Evolutionary conservation across 163 green algal genomes (phyloP).

Genomic region (Scenedesmus sp.): DNA sequence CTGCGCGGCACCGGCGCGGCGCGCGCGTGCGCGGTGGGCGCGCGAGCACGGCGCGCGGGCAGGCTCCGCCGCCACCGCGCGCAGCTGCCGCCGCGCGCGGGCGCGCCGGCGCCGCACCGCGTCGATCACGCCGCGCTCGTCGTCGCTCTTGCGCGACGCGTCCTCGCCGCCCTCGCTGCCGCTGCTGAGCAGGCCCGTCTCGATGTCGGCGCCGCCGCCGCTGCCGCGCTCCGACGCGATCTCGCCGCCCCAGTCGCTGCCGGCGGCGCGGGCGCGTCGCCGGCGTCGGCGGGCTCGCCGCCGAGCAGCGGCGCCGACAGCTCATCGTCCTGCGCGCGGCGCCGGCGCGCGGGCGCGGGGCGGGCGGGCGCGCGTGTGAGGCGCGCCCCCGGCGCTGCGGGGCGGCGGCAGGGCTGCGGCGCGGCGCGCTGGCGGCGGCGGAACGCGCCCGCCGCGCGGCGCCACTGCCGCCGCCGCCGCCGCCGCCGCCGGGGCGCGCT

Average conservation of each 20-base stretch:
- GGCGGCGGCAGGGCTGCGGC: too few relatives aligned
- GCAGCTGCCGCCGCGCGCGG: not conserved
- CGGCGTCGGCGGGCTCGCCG: slow-evolving; percentile 23
- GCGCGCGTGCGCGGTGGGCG: not conserved
- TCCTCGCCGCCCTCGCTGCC: slow-evolving; percentile 16
- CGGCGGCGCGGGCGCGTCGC: not conserved
- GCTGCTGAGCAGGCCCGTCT: slow-evolving; percentile 27
- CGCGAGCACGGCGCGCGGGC: not conserved
- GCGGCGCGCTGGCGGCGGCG: too few relatives aligned
- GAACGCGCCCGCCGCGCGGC: too few relatives aligned
- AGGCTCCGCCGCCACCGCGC: not conserved
- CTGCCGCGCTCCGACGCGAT: too few relatives aligned
- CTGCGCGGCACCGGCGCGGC: not conserved
- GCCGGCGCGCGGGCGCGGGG: too few relatives aligned
- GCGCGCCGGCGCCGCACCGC: not conserved
- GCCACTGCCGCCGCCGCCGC: too few relatives aligned
- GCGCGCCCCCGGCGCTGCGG: too few relatives aligned
- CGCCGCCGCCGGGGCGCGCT: too few relatives aligned
- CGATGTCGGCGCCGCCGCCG: slow-evolving; percentile 24
- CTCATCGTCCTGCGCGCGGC: not conserved
- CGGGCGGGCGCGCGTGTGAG: too few relatives aligned
- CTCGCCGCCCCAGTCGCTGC: too few relatives aligned
- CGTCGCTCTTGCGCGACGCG: slow-evolving; percentile 19
- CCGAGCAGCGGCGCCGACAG: slow-evolving; percentile 20
- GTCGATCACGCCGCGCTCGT: slow-evolving; percentile 2